A percentile compares a stretch with the other conserved stretches of the same genome.
phyloP scores from a whole-genome alignment of 345 rosid species.

The Salix arbutifolia region DNA sequence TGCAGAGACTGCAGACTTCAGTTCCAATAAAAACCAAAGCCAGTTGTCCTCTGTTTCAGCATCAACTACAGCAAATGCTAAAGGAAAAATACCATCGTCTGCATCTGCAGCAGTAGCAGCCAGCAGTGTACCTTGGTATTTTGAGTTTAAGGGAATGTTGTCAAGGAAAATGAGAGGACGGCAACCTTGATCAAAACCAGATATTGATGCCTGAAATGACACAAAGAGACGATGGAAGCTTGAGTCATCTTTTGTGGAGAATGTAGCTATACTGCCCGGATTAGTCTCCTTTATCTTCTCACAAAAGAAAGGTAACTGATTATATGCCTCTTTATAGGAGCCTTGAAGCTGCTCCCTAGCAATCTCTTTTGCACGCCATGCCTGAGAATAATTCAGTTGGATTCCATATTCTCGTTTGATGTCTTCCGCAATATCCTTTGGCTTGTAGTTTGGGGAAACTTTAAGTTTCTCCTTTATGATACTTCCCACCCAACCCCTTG shows the following conservation, averaged over 20 bases:
- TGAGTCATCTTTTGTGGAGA: slow-evolving; percentile 80
- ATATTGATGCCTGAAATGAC: slow-evolving; percentile 73
- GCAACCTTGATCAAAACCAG: slow-evolving; percentile 84
- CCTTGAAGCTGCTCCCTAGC: slow-evolving; percentile 97
- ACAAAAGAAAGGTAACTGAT: slow-evolving; percentile 72
- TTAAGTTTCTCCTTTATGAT: slow-evolving; percentile 85
- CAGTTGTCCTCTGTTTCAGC: slow-evolving; percentile 80
- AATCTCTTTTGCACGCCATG: slow-evolving; percentile 90
- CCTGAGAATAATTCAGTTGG: slow-evolving; percentile 84
- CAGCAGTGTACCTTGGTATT: slow-evolving; percentile 71
- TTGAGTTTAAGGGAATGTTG: slow-evolving; percentile 62
- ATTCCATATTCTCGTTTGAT: slow-evolving; percentile 86
- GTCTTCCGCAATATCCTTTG: slow-evolving; percentile 88
- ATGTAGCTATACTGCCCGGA: slow-evolving; percentile 78
- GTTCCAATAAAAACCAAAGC: slow-evolving; percentile 78
- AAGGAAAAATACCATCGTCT: slow-evolving; percentile 73
- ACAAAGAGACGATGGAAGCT: slow-evolving; percentile 85
- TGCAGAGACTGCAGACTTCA: slow-evolving; percentile 54
- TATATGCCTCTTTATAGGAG: slow-evolving; percentile 78
- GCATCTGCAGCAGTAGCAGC: slow-evolving; percentile 75
- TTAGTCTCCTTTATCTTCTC: slow-evolving; percentile 90
- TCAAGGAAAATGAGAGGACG: slow-evolving; percentile 87
- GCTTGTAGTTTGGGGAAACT: slow-evolving; percentile 75
- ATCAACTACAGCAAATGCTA: slow-evolving; percentile 82
- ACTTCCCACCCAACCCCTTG: slow-evolving; percentile 91